A percentile compares a stretch with the other conserved stretches of the same genome.
Conservation (phyloP, 768 basidiomycete genomes). For the Boletus sensibilis region DNA sequence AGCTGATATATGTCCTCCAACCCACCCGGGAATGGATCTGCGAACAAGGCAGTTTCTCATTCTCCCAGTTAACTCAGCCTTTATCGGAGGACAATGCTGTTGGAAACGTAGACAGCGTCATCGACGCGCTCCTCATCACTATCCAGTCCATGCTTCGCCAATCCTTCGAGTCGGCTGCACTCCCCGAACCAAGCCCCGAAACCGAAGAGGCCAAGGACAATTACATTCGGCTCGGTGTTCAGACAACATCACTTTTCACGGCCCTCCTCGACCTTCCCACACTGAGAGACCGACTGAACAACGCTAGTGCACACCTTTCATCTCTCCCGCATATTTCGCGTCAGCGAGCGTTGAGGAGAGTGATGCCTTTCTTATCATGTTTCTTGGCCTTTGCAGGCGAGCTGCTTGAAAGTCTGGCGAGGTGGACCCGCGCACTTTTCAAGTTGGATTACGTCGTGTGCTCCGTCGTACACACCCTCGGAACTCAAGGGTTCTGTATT, state of each 20-base stretch:
- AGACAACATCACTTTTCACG: conserved; percentile 45
- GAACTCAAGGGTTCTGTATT: conserved; percentile 89
- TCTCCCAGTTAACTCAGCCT: conserved; percentile 3
- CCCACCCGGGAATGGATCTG: conserved; percentile 31
- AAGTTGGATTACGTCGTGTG: conserved; percentile 81
- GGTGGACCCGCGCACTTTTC: conserved; percentile 76
- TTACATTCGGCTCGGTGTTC: conserved; percentile 52
- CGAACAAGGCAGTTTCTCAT: conserved; percentile 28
- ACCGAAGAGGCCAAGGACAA: conserved; percentile 40
- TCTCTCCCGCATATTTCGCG: conserved; percentile 33
- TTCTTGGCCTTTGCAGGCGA: conserved; percentile 58
- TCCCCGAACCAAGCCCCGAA: conserved; percentile 11
- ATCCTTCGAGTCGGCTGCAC: conserved; percentile 29
- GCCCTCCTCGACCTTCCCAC: conserved; percentile 46
- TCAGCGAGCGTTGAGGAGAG: conserved; percentile 38
- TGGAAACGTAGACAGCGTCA: conserved; percentile 39
- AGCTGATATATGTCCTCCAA: conserved; percentile 27
- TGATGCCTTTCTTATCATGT: conserved; percentile 73
- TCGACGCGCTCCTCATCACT: conserved; percentile 63
- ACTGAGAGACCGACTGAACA: conserved; percentile 42
- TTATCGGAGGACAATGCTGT: neutral
- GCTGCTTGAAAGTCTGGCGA: conserved; percentile 54
- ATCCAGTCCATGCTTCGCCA: conserved; percentile 58
- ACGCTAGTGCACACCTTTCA: conserved; percentile 40
- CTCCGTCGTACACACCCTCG: conserved; percentile 68